Conservation (phyloP, 768 basidiomycete species). For the Leucocoprinus sp. region DNA sequence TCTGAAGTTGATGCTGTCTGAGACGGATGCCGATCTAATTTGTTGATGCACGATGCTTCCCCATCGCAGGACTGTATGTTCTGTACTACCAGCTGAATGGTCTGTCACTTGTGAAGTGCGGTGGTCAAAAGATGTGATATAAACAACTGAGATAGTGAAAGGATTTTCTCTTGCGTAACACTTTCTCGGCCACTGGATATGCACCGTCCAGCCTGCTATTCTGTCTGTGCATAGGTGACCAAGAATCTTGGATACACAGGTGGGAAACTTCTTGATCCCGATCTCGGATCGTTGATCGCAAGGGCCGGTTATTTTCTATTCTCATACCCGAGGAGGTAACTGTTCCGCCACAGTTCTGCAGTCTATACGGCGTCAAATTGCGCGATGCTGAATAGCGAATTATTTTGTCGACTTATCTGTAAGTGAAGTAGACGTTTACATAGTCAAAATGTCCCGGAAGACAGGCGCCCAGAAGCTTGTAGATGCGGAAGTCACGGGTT, state of each 20-base stretch:
- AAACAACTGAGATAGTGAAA: too few relatives aligned
- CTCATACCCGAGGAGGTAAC: conserved; percentile 4
- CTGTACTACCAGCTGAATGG: too few relatives aligned
- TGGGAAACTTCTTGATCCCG: background rate
- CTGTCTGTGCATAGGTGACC: background rate
- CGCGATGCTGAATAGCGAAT: background rate
- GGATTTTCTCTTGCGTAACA: background rate
- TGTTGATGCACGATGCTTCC: background rate
- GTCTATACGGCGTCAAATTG: background rate
- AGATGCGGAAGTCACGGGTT: conserved; percentile 15
- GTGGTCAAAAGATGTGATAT: background rate
- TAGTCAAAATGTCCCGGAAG: background rate
- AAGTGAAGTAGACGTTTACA: background rate
- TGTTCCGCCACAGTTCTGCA: background rate
- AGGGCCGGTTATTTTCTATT: conserved; percentile 1
- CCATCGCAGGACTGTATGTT: background rate
- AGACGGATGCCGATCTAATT: conserved; percentile 30
- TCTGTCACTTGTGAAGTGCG: too few relatives aligned
- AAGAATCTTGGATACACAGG: background rate
- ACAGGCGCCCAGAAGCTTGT: conserved; percentile 8
- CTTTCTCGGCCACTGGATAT: background rate
- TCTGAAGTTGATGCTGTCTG: conserved; percentile 46
- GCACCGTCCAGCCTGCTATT: background rate
- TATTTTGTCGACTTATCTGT: background rate
- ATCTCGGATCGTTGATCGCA: conserved; percentile 10